phyloP scores from a whole-genome alignment of 805 yeast species.

The Cyberlindnera nakhonratchasimensis region DNA sequence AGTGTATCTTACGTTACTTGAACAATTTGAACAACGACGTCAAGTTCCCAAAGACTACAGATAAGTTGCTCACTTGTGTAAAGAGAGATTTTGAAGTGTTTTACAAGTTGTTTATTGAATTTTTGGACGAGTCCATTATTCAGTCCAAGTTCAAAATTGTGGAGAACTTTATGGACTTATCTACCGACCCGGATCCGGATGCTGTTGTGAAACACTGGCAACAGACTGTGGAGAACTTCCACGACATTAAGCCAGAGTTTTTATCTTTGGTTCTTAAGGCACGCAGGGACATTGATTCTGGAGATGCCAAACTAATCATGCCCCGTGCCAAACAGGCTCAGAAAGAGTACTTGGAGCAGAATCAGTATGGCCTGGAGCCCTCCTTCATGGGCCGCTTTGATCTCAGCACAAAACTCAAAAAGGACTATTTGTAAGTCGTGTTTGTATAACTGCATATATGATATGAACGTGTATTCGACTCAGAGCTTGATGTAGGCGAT shows the following conservation, averaged over 20 bases:
- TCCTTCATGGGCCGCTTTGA: conserved; percentile 19
- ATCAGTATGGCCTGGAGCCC: conserved; percentile 8
- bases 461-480: background rate
- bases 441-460: no score
- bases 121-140: conserved; percentile 38
- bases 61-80: conserved; percentile 47
- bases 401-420: conserved; percentile 13
- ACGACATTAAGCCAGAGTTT: conserved; percentile 74
- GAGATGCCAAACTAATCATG: conserved; percentile 14
- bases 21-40: conserved; percentile 41
- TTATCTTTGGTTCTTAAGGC: conserved; percentile 58
- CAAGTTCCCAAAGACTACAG: conserved; percentile 39
- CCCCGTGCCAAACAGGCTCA: conserved; percentile 15
- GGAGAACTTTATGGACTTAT: conserved; percentile 58
- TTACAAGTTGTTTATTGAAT: conserved; percentile 48
- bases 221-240: conserved; percentile 58
- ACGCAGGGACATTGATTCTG: conserved; percentile 34
- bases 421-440: conserved; percentile 11
- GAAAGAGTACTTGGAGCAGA: conserved; percentile 9
- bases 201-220: conserved; percentile 55
- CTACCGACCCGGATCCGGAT: conserved; percentile 43
- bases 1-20: conserved; percentile 47
- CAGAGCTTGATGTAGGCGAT: conserved; percentile 12
- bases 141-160: conserved; percentile 52
- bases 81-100: conserved; percentile 59